These are phyloP conservation scores for Metschnikowia drakensbergensis DNA, from an alignment of 805 yeast genomes.

Conservation along the genomic window DNA sequence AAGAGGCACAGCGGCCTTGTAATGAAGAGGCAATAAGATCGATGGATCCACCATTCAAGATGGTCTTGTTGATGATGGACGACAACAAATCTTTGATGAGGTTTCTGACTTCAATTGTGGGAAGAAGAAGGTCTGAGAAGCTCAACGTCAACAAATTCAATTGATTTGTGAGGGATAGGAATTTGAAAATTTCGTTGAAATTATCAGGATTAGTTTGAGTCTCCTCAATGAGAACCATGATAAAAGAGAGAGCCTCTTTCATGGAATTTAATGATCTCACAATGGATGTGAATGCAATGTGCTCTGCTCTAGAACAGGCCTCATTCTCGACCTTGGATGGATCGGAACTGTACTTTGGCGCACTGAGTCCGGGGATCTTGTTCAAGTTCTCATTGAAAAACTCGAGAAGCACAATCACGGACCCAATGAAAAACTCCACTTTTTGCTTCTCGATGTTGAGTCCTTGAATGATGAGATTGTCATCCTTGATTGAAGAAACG, in stretches of 20 bases:
- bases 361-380: slow-evolving; percentile 55
- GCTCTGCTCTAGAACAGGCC: slow-evolving; percentile 82
- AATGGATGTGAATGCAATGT: slow-evolving; percentile 77
- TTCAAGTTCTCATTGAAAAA: slow-evolving; percentile 66
- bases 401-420: slow-evolving; percentile 63
- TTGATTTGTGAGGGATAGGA: slow-evolving; percentile 65
- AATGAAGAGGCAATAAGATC: slow-evolving; percentile 83
- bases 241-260: slow-evolving; percentile 87
- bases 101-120: slow-evolving; percentile 55
- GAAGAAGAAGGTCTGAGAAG: slow-evolving; percentile 75
- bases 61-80: slow-evolving; percentile 83
- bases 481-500: slow-evolving; percentile 39
- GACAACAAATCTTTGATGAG: slow-evolving; percentile 83
- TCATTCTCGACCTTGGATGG: slow-evolving; percentile 52
- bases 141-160: slow-evolving; percentile 59
- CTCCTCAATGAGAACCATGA: slow-evolving; percentile 78
- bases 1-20: slow-evolving; percentile 91
- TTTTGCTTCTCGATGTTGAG: slow-evolving; percentile 46
- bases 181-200: slow-evolving; percentile 66
- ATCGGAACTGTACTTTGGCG: slow-evolving; percentile 52
- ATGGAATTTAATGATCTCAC: slow-evolving; percentile 70
- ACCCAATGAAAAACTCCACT: slow-evolving; percentile 67
- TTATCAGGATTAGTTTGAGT: slow-evolving; percentile 39
- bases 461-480: slow-evolving; percentile 42
- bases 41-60: slow-evolving; percentile 87